phyloP scores from a whole-genome alignment of 2,329 filamentous ascomycete genomes.

The Xylariales sp. region DNA sequence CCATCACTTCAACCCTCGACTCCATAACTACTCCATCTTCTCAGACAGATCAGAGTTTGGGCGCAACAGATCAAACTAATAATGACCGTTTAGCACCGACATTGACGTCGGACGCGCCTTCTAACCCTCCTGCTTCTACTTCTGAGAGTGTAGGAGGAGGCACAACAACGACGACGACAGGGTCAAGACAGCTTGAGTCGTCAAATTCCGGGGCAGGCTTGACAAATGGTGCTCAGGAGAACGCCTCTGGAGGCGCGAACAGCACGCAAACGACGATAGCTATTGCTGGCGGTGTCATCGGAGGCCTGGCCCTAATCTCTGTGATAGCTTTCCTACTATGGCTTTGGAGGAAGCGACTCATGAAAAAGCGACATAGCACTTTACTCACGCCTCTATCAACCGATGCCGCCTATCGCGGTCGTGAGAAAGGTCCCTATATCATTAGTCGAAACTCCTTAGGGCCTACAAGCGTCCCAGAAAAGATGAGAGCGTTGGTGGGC shows the following conservation, averaged over 20 bases:
- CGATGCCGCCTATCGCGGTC: slow-evolving; percentile 42
- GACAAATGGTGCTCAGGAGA: slow-evolving; percentile 39
- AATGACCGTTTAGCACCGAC: slow-evolving; percentile 31
- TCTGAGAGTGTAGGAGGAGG: not conserved
- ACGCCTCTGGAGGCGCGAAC: slow-evolving; percentile 44
- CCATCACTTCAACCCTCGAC: slow-evolving; percentile 9
- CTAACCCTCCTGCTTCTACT: slow-evolving; percentile 15
- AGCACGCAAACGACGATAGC: slow-evolving; percentile 54
- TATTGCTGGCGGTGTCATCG: slow-evolving; percentile 64
- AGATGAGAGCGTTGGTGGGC: slow-evolving; percentile 55
- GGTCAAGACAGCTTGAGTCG: slow-evolving; percentile 36
- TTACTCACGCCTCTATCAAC: slow-evolving; percentile 61
- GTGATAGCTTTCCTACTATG: slow-evolving; percentile 62
- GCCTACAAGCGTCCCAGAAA: slow-evolving; percentile 59
- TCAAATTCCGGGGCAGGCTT: slow-evolving; percentile 36
- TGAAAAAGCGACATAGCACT: slow-evolving; percentile 59
- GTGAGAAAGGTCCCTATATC: slow-evolving; percentile 51
- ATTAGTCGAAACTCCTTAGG: slow-evolving; percentile 62
- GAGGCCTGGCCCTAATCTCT: slow-evolving; percentile 59
- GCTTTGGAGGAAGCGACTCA: slow-evolving; percentile 59
- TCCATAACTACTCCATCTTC: slow-evolving; percentile 25
- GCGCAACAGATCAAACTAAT: slow-evolving; percentile 32
- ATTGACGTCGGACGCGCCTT: slow-evolving; percentile 26
- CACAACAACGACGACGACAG: slow-evolving; percentile 27
- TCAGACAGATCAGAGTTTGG: slow-evolving; percentile 28